These are phyloP conservation scores for Baeospora myosura DNA, from an alignment of 1,284 basidiomycete species.

Conservation along the genomic window DNA sequence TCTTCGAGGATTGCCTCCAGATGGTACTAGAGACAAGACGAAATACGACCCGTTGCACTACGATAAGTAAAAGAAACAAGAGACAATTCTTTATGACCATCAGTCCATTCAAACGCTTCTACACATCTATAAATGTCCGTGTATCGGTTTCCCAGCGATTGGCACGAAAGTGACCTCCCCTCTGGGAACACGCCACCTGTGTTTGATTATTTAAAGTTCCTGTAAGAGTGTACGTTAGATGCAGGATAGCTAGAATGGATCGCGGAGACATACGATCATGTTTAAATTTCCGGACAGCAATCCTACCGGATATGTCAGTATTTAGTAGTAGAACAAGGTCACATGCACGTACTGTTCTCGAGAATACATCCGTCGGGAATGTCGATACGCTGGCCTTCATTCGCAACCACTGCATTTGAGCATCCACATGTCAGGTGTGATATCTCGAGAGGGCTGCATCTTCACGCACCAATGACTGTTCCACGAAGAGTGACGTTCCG, in stretches of 20 bases:
- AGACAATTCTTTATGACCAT: too few relatives aligned
- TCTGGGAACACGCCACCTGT: too few relatives aligned
- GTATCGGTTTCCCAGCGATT: too few relatives aligned
- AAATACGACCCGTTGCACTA: too few relatives aligned
- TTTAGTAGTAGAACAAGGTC: neutral
- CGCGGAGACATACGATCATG: conserved; percentile 36
- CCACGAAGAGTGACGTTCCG: conserved; percentile 86
- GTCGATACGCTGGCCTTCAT: conserved; percentile 91
- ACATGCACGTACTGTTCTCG: conserved; percentile 66
- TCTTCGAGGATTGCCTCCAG: too few relatives aligned
- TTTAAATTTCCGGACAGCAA: conserved; percentile 45
- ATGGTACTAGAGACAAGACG: too few relatives aligned
- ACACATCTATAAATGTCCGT: too few relatives aligned
- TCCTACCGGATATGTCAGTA: conserved; percentile 21
- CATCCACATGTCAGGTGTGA: conserved; percentile 3
- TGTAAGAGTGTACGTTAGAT: too few relatives aligned
- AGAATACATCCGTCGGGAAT: conserved; percentile 93
- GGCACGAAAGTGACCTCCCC: too few relatives aligned
- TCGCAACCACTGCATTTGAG: conserved; percentile 50
- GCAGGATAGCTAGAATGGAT: neutral
- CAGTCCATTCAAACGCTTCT: too few relatives aligned
- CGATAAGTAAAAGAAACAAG: too few relatives aligned
- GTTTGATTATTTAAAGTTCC: too few relatives aligned
- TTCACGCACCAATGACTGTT: conserved; percentile 65
- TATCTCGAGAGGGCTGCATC: conserved; percentile 6